phyloP scores from a whole-genome alignment of 306 rosid genomes.

The Carpinus viminea region DNA sequence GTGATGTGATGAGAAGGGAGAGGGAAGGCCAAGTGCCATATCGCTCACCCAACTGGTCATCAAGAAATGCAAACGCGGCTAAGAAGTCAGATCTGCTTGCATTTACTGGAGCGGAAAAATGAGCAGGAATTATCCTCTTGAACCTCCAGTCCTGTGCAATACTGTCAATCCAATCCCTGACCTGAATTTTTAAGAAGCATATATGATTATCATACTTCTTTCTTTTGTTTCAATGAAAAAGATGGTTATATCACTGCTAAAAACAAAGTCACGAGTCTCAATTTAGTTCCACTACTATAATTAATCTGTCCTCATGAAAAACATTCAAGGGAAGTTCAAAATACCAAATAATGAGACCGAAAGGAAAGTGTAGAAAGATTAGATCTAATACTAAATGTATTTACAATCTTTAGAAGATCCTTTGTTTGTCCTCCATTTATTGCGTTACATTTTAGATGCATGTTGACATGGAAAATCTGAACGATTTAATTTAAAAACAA shows the following conservation, averaged over 20 bases:
- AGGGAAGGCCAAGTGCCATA: slow-evolving; percentile 57
- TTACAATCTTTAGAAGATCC: too few species aligned
- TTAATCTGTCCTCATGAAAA: background rate
- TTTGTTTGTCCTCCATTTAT: too few species aligned
- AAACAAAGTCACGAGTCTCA: background rate
- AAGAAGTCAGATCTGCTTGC: slow-evolving; percentile 68
- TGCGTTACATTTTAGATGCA: too few species aligned
- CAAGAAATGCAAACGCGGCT: slow-evolving; percentile 82
- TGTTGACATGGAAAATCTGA: too few species aligned
- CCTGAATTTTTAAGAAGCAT: slow-evolving; percentile 48
- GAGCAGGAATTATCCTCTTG: slow-evolving; percentile 90
- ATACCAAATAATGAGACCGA: background rate
- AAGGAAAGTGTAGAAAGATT: too few species aligned
- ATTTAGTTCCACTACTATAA: background rate
- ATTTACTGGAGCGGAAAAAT: slow-evolving; percentile 84
- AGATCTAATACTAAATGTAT: too few species aligned
- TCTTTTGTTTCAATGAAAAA: background rate
- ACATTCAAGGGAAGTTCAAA: background rate
- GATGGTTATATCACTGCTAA: background rate
- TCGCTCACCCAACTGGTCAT: slow-evolving; percentile 74
- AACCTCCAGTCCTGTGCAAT: slow-evolving; percentile 78
- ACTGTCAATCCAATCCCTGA: slow-evolving; percentile 88
- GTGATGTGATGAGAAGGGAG: slow-evolving; percentile 66
- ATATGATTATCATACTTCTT: background rate
- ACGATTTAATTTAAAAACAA: too few species aligned